Base-by-base conservation (phyloP, 345 rosid genomes). In the Sonneratia caseolaris region DNA sequence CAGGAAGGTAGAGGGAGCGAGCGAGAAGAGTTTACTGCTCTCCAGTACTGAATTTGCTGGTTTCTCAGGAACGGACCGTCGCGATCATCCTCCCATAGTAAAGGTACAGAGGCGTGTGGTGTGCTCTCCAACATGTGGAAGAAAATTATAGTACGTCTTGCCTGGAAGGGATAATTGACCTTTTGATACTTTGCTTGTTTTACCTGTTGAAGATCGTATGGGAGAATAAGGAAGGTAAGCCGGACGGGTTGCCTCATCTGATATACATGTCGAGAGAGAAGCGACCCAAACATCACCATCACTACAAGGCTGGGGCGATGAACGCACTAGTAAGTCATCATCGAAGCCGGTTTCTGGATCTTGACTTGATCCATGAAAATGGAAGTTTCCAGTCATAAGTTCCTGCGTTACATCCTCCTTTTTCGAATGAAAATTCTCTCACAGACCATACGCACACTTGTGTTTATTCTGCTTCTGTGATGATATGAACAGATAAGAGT, bases 281-380 rank as follows among this genome's bases (percentile, higher is more conserved):
- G 75, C 79, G 78, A 27, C 82, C 85, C 35, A 76, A 81, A 51
- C 77, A 78, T 55, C 55, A 78, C 4, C 96, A 90, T 75, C 82
- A 85, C 66, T 86, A 81, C 82, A 92, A 88, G 81, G 92, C 94
- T 0, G 94, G 96, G 37, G 94, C 94, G 66, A 90, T 90, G 96
- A 92, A 92, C 68, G 88, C 83, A 4, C 77, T 88, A 32, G 96
- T 88, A 80, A 79, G 84, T 66, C 2, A 47, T 4, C 43, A 40
- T 40, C 43, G 43, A 40, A 40, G 43, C 43, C 2, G 43, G 43
- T 40, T 40, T 40, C 43, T n/a, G n/a, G n/a, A n/a, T n/a, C n/a
- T n/a, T n/a, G n/a, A n/a, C n/a, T n/a, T n/a, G n/a, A n/a, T n/a
- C n/a, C n/a, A n/a, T n/a, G n/a, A 27, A 27, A 27, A 27, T 27